Conservation (phyloP, 2,329 filamentous ascomycete species). For the Cadophora sp. region DNA sequence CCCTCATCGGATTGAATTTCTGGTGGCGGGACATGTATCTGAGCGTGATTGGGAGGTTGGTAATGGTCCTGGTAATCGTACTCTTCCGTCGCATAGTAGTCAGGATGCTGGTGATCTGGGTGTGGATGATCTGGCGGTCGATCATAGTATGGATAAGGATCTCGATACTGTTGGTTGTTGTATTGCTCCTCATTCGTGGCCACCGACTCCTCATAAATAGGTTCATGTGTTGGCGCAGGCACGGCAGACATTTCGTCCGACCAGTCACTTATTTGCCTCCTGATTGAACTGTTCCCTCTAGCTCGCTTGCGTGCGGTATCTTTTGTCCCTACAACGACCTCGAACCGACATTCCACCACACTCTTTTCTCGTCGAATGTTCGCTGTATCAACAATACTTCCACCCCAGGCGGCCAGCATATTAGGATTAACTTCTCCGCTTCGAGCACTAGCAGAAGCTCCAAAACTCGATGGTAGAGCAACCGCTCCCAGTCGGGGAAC, state of each 20-base stretch:
- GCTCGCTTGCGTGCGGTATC: conserved; percentile 63
- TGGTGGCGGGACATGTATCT: conserved; percentile 66
- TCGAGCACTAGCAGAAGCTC: conserved; percentile 29
- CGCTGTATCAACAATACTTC: conserved; percentile 86
- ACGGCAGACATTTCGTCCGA: conserved; percentile 29
- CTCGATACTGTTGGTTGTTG: conserved; percentile 34
- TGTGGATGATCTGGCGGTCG: conserved; percentile 41
- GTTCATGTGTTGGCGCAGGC: conserved; percentile 30
- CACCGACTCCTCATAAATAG: conserved; percentile 35
- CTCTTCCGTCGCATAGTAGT: conserved; percentile 28
- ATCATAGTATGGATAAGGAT: conserved; percentile 45
- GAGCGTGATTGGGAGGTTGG: conserved; percentile 44
- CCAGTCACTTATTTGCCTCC: conserved; percentile 30
- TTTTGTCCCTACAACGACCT: conserved; percentile 84
- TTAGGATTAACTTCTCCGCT: conserved; percentile 50
- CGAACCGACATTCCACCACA: conserved; percentile 86
- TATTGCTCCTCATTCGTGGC: conserved; percentile 17
- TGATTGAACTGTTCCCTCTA: conserved; percentile 34
- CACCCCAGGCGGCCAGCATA: conserved; percentile 60
- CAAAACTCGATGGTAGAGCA: conserved; percentile 35
- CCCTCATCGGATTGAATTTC: conserved; percentile 63
- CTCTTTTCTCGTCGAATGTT: conserved; percentile 87
- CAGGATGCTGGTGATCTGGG: conserved; percentile 22
- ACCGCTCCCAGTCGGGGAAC: conserved; percentile 42
- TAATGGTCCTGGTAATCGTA: conserved; percentile 26